Base-by-base conservation (phyloP, 2,329 filamentous ascomycete genomes). In the Phialemoniopsis sp. region DNA sequence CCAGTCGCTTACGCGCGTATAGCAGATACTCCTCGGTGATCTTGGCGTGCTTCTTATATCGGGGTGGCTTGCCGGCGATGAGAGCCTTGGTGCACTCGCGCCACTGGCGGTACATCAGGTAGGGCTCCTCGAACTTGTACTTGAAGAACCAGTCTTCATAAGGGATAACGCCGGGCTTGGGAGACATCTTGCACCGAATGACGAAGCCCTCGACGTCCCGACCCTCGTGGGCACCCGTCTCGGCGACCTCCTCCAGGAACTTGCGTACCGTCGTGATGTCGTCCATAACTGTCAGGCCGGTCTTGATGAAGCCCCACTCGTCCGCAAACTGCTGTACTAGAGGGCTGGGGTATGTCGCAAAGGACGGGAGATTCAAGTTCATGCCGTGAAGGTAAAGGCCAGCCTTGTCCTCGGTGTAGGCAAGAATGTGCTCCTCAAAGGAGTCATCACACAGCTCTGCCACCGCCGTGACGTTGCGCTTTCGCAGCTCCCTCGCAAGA, bases 91-190 rank as follows among this genome's bases (percentile, higher is more conserved):
- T 98, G 58, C 87, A 95, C 66, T 98, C 93, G 46, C 93, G 83
- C 93, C 93, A 98, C 67, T 98, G 93, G 17, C 93, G 82, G 65
- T 97, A 98, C 89, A 98, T 94, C 44, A 98, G 70, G 58, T 98
- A 98, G 1, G 93, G 93, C 66, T 98, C 93, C 57, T 98, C 93
- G 44, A 98, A 98, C 67, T 98, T 98, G 78, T 90, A 98, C 65
- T 98, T 98, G 82, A 98, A 98, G 65, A 98, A 98, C 93, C 93
- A 98, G 60, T 98, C 90, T n/a, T 78, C 67, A 59, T 82, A 93
- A 1, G 78, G 75, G 3, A 60, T 61, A 13, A 60, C 57, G 2
- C 63, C 66, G 1, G 69, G 67, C 19, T 80, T 63, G n/a, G 63
- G 56, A 13, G 73, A 68, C 70, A 70, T 81, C 67, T 80, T 87